Conservation (phyloP, 1,139 yeast species). For the Wickerhamomyces sp. region DNA sequence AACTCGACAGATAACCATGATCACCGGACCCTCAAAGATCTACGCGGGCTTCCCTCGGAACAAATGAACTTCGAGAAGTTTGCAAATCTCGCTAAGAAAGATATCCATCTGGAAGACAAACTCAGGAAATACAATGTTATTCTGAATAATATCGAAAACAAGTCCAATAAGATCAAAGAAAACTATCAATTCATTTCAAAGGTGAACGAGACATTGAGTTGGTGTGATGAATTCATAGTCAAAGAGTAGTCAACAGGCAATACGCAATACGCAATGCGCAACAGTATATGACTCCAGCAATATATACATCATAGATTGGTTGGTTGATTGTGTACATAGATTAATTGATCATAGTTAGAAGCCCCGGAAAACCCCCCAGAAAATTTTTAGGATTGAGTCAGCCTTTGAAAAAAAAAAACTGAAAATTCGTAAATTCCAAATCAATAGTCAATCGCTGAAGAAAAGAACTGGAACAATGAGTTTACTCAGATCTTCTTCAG, state of each 20-base stretch:
- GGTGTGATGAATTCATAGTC: slow-evolving; percentile 10
- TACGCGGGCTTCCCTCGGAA: slow-evolving; percentile 17
- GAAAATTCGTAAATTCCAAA: not conserved
- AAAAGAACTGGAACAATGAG: not conserved
- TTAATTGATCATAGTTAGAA: not conserved
- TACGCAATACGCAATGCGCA: not conserved
- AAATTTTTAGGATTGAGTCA: not conserved
- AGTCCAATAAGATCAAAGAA: slow-evolving; percentile 8
- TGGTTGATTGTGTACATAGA: not conserved
- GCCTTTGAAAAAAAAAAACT: not conserved
- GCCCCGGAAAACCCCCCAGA: not conserved
- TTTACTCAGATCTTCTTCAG: slow-evolving; percentile 1
- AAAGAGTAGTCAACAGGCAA: not conserved
- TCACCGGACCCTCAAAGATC: slow-evolving; percentile 12
- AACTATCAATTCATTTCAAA: slow-evolving; percentile 6
- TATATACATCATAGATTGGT: not conserved
- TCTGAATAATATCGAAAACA: slow-evolving; percentile 20
- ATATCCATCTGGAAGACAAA: slow-evolving; percentile 13
- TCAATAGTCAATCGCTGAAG: not conserved
- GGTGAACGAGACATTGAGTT: slow-evolving; percentile 8
- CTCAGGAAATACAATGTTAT: slow-evolving; percentile 12
- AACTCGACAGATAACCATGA: not conserved
- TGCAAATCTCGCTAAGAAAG: slow-evolving; percentile 10
- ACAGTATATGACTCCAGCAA: no score
- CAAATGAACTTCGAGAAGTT: slow-evolving; percentile 12